These are phyloP conservation scores for Henckelia pumila DNA, from an alignment of 257 asterid genomes.

Conservation along the genomic window DNA sequence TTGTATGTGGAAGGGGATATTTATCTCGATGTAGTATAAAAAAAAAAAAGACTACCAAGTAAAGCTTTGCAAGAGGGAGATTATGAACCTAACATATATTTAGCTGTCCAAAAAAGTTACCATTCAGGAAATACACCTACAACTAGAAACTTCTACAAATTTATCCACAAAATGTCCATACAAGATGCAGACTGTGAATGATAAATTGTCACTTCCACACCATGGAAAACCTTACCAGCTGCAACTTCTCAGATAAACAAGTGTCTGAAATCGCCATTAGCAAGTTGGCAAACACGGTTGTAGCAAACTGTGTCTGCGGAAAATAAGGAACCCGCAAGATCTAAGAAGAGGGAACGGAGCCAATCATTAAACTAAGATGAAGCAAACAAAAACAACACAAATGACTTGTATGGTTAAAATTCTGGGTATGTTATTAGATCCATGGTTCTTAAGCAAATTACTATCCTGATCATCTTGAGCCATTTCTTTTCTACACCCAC, in stretches of 20 bases:
- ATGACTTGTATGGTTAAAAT: background rate
- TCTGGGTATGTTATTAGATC: background rate
- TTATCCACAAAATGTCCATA: background rate
- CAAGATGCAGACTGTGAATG: background rate
- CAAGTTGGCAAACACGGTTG: background rate
- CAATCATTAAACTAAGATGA: background rate
- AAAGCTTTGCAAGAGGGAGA: too few species aligned
- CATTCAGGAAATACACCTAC: too few species aligned
- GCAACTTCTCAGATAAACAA: background rate
- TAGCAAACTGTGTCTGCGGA: background rate
- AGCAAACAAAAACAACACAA: background rate
- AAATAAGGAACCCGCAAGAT: background rate
- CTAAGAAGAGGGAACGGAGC: background rate
- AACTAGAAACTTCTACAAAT: background rate
- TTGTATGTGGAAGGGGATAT: too few species aligned
- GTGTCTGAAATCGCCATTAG: background rate
- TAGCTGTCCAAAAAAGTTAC: too few species aligned
- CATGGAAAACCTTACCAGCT: background rate
- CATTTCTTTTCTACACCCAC: background rate
- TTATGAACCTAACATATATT: too few species aligned
- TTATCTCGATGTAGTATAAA: too few species aligned
- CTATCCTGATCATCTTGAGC: too few species aligned
- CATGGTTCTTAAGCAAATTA: background rate
- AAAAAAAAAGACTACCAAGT: too few species aligned
- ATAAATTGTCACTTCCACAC: background rate